Base-by-base conservation (phyloP, 2,329 filamentous ascomycete genomes). In the Cadophora malorum region DNA sequence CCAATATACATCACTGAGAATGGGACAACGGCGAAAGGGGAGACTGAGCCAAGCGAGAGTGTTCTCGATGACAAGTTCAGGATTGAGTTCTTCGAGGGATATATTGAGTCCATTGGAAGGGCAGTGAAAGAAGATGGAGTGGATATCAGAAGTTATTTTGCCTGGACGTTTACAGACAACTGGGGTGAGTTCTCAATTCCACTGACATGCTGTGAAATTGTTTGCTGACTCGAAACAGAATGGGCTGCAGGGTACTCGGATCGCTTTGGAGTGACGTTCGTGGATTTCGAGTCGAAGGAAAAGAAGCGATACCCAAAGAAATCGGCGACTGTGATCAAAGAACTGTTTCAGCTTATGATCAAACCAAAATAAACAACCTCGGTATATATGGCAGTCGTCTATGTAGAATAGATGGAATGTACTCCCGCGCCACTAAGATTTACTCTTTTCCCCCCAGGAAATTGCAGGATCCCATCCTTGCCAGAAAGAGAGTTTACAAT, bases 1-100 rank as follows among this genome's bases (percentile, higher is more conserved):
- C 92, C 93, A 76, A 94, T 96, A 80, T 94, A 93, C 77, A 91
- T 96, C 61, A 96, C 93, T 0, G 93, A 96, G 82, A 96, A 94
- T 79, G 93, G 93, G 41, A 96, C 92, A 8, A 93, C 90, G 76
- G 81, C 95, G 77, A 91, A 92, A 80, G 91, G 89, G 58, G 93
- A 96, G 83, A 94, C 91, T 76, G 88, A 93, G 77, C 81, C 87
- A 2, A 79, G 86, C 49, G 88, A 91, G 69, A 76, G 91, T 79
- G 88, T 94, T 64, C 81, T 96, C 63, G 81, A 94, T 69, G 93
- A 96, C 78, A 90, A 92, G 74, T 94, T 96, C 84, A 87, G 93
- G 21, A 87, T 88, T 66, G 82, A 90, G 76, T 96, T 95, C 81
- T 96, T 93, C 80, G 81, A 88, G 70, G 88, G 86, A 67, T 96